Conservation (phyloP, 148 eudicot genomes). For the Rhododendron henanense region DNA sequence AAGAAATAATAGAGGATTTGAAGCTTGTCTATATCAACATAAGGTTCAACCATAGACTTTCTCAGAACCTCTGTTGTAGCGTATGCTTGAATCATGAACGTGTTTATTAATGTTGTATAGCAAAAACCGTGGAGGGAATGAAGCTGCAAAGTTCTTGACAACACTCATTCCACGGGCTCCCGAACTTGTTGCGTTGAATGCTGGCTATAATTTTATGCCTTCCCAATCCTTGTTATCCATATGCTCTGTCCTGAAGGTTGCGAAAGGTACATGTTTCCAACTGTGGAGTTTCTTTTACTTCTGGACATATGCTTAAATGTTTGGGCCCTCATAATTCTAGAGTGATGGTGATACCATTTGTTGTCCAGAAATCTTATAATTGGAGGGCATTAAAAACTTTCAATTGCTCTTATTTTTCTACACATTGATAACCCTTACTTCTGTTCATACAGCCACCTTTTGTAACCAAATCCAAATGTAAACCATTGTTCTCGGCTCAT, state of each 20-base stretch:
- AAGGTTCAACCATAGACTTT: constrained; percentile 39
- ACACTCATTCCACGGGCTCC: constrained; percentile 53
- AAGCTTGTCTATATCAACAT: constrained; percentile 65
- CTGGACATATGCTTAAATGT: neutral
- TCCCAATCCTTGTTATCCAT: constrained; percentile 51
- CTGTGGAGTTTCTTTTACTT: neutral
- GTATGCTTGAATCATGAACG: neutral
- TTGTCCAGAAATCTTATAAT: neutral
- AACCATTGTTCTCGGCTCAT: neutral
- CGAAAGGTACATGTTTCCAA: constrained; percentile 44
- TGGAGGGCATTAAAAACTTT: neutral
- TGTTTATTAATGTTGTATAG: constrained; percentile 29
- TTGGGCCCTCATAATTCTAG: neutral
- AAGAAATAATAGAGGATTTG: constrained; percentile 36
- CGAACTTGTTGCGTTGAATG: constrained; percentile 51
- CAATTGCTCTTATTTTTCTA: neutral
- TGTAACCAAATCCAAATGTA: neutral
- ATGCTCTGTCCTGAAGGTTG: constrained; percentile 42
- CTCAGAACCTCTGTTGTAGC: neutral
- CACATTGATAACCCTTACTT: neutral
- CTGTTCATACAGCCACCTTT: neutral
- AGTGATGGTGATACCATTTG: neutral
- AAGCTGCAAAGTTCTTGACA: constrained; percentile 63
- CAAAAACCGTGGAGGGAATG: constrained; percentile 73
- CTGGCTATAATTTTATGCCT: constrained; percentile 75